Evolutionary conservation across 1,284 basidiomycete species (phyloP), one percentile per base, ranked within the genome.

Genomic region (Sanghuangporus baumii): DNA sequence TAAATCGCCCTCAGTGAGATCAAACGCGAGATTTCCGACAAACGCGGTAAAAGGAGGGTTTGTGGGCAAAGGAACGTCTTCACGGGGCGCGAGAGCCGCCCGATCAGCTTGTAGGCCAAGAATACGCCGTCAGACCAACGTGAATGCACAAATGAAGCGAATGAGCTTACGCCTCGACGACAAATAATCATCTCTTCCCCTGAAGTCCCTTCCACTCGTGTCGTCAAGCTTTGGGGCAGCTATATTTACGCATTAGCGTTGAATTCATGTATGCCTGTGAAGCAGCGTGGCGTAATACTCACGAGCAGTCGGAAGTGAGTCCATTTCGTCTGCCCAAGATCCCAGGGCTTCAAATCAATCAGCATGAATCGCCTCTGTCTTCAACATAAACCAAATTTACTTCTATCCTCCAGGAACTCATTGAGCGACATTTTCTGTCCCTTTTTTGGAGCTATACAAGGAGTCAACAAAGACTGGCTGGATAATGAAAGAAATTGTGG

Each of bases 281-380:
- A 36, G 43, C 11, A 20, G 23, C 59, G 54, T 26, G 41, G 50
- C 23, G 47, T 16, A 63, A 59, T 20, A 79, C 94, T 80, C 76
- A 96, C 94, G 94, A 72, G 93, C 94, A 69, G 85, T 88, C 26
- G 94, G 94, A 64, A 97, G 81, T 48, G 82, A 71, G 66, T 96
- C 94, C 91, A 96, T 94, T 75, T 96, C 94, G 73, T 96, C 94
- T n/a, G 95, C 94, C 94, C 94, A 97, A 72, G 92, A 94, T 71
- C 93, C 93, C 61, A 91, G 77, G 64, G 85, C 91, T 93, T 46
- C 66, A 43, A 65, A 64, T 46, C 55, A 64, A 71, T 20, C 31
- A 64, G 68, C 61, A 31, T 50, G 14, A 47, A 47, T 48, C 57
- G 63, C 63, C 48, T 52, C 26, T 55, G 57, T 16, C 7, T 23